Base-by-base conservation (phyloP, 306 rosid species). In the Quercus ilex region DNA sequence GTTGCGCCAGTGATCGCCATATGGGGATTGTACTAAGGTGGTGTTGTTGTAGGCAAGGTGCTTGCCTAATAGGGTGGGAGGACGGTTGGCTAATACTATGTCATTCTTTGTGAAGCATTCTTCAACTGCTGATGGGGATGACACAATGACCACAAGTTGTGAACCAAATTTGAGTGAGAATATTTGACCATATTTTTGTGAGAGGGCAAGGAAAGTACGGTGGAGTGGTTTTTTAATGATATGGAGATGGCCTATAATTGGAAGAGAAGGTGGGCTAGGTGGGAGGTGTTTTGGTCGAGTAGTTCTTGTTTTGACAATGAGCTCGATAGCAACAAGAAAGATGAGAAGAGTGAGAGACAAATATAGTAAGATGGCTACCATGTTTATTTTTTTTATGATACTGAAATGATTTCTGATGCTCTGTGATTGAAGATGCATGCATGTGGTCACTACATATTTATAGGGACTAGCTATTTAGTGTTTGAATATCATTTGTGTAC, bases 1-100 rank as follows among this genome's bases (percentile, higher is more conserved):
- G 88, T 89, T 93, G 20, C 94, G 94, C 97, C 97, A 93, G 76
- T 88, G 94, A 20, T 91, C 96, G 7, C 96, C 96, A 57, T 91
- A 88, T 0, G 92, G 68, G 5, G 97, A 2, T 1, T 23, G 0
- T 0, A 57, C 0, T 0, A 93, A 0, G 3, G 63, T 76, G 70
- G 94, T 88, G 73, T 64, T 7, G 86, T 91, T 60, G 71, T 81
- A 93, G 62, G 43, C 85, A 0, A 89, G 0, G 80, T 86, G 74
- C 83, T 93, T 89, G 53, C 77, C 78, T 43, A 55, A 5, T 33
- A 20, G 20, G 1, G 79, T 25, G 11, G 2, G 77, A 0, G 87
- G 58, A 11, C 96, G 96, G 71, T 87, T 85, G 0, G 92, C 98
- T 0, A 91, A 73, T 25, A 84, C 70, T 69, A 87, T 28, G 80